Base-by-base conservation (phyloP, 208 protist genomes). In the Acanthamoeba lenticulata region DNA sequence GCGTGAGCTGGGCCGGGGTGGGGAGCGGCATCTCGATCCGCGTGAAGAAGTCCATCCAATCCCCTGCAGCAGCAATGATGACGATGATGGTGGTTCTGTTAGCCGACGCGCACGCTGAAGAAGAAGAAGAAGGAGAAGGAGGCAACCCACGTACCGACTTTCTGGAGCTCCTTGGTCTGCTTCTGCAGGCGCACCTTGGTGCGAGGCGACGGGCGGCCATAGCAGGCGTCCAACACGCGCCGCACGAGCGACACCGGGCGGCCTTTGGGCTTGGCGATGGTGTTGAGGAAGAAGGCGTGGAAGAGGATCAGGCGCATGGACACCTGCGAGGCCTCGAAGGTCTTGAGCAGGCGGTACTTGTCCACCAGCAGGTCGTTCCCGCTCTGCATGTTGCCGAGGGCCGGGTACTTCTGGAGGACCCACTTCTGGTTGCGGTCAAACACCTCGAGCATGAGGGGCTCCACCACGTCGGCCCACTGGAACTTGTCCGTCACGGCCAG, bases 261-360 rank as follows among this genome's bases (percentile, higher is more conserved):
- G 5, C 65, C 72, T 38, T 89, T n/a, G 29, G 81, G 49, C 42
- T 55, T 89, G 42, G n/a, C 49, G 24, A 89, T n/a, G 17, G n/a
- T 27, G 81, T 55, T 89, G n/a, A 89, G 49, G 81, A 89, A 89
- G 81, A 62, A 38, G 45, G 38, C 81, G 81, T 89, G 42, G 81
- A 89, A 89, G 45, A 89, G 81, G 38, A 89, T 55, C 24, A 89
- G 62, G 9, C 81, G 42, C 81, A n/a, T 36, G 19, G 47, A 55
- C 47, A 89, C 81, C 49, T 89, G 81, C 13, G 29, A n/a, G 17
- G 81, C 81, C 24, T 89, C 81, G 45, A 89, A 89, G 27, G 47
- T 89, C 49, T 89, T 55, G 15, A 65, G 47, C 81, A 89, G 24
- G n/a, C 72, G 72, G 40, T 81, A 81, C 72, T 47, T 44, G 38